A percentile compares a stretch with the other conserved stretches of the same genome.
Evolutionary conservation across 257 asterid species (phyloP).

Genomic region (Perilla frutescens): DNA sequence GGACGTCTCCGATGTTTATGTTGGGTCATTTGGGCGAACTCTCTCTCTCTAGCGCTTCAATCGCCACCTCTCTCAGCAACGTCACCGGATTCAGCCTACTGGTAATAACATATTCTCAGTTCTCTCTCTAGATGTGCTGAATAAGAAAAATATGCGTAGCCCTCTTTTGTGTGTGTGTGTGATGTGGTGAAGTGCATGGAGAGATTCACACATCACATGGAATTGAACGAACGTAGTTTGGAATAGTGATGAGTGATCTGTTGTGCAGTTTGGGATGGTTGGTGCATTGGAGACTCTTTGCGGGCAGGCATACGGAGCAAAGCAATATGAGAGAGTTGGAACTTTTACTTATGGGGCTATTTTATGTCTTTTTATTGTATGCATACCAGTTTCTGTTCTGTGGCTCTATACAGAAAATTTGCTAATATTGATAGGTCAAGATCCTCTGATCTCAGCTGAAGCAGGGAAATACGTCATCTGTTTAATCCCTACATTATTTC

Average conservation of each 20-base stretch:
- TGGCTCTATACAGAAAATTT: slow-evolving; percentile 48
- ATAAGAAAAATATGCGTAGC: too few species aligned
- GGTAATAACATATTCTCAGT: slow-evolving; percentile 36
- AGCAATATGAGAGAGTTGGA: slow-evolving; percentile 45
- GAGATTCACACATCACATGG: too few species aligned
- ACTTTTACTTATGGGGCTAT: slow-evolving; percentile 42
- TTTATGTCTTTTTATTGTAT: slow-evolving; percentile 45
- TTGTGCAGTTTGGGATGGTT: slow-evolving; percentile 49
- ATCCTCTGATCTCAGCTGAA: slow-evolving; percentile 48
- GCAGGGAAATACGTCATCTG: slow-evolving; percentile 46
- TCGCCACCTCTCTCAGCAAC: slow-evolving; percentile 61
- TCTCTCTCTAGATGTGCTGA: not conserved
- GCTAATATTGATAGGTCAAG: slow-evolving; percentile 48
- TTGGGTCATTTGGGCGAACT: slow-evolving; percentile 68
- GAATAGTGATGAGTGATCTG: not conserved
- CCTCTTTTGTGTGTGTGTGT: not conserved
- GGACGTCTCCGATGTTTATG: slow-evolving; percentile 65
- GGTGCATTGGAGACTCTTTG: slow-evolving; percentile 57
- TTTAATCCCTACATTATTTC: slow-evolving; percentile 46
- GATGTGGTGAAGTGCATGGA: too few species aligned
- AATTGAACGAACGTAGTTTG: too few species aligned
- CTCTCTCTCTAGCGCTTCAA: slow-evolving; percentile 61
- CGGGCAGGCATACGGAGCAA: slow-evolving; percentile 53
- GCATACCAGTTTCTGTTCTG: slow-evolving; percentile 44
- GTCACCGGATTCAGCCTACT: slow-evolving; percentile 73